phyloP scores from a whole-genome alignment of 164 flowering plant species.

The Liquidambar formosana region DNA sequence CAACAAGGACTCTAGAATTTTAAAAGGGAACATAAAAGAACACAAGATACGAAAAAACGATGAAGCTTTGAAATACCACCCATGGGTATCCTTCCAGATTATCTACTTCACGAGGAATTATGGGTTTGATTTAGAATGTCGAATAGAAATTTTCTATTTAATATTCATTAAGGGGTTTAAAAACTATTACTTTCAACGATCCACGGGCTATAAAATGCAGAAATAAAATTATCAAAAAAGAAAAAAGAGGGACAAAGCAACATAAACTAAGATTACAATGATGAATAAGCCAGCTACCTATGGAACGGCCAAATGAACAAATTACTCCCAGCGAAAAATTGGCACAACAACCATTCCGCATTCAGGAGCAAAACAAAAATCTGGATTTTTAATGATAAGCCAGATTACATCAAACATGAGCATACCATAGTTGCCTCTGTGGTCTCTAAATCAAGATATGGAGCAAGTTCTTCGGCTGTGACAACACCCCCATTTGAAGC shows the following conservation, averaged over 20 bases:
- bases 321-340: neutral
- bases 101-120: neutral
- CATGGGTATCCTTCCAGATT: neutral
- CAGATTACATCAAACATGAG: slow-evolving; percentile 8
- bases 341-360: neutral
- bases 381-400: neutral
- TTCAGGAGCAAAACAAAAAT: slow-evolving; percentile 3
- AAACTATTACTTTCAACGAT: neutral
- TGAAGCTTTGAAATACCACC: neutral
- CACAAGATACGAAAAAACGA: neutral
- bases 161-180: too few species aligned
- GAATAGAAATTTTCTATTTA: neutral
- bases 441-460: slow-evolving; percentile 80
- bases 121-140: neutral
- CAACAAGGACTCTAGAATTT: neutral
- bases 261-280: too few species aligned
- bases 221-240: neutral
- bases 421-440: slow-evolving; percentile 43
- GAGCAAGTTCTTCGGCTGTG: slow-evolving; percentile 97
- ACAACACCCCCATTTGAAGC: slow-evolving; percentile 91
- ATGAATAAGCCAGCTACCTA: too few species aligned
- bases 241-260: too few species aligned
- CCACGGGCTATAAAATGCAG: neutral
- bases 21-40: neutral
- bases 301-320: neutral